Base-by-base conservation (phyloP, 768 basidiomycete species). In the Calocera viscosa region DNA sequence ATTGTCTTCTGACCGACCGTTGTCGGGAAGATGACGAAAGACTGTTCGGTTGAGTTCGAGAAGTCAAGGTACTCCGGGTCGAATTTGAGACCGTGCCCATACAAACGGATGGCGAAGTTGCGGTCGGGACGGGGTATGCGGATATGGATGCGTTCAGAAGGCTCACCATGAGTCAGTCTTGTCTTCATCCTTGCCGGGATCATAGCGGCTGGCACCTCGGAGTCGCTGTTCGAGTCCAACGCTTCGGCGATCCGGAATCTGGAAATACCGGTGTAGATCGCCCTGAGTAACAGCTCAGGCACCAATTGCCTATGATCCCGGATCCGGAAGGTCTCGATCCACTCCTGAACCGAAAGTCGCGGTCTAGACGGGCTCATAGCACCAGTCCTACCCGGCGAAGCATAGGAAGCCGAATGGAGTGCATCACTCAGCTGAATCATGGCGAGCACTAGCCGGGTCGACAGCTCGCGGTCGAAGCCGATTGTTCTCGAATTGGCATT, bases 1-100 rank as follows among this genome's bases (percentile, higher is more conserved):
- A 97, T 84, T 26, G 85, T 85, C 74, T 90, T 92, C 33, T 83
- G 75, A 34, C 96, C 96, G 17, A 98, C 82, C 7, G 86, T 84
- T 0, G 82, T 84, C n/a, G 94, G 93, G 19, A 84, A 94, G 38
- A 98, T 83, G 64, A 92, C 86, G 82, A 98, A 99, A 16, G 92
- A 90, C 19, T 85, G 90, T 71, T 92, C 89, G 1, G 85, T 80
- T 0, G 86, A 87, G 71, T 85, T 86, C 1, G 84, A 76, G 72
- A 98, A 99, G 30, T 80, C 86, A 12, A 99, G 82, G 33, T 86
- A 78, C 0, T 90, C 83, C 1, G 94, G 94, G 69, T 98, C 93
- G 73, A 96, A 96, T 38, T 82, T 78, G 64, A 98, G 80, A 70
- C 91, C 93, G 73, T 93, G 88, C 10, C 96, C 95, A 66, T 86